Evolutionary conservation across 2,329 filamentous ascomycete genomes (phyloP).

Genomic region (Talaromyces sp.): DNA sequence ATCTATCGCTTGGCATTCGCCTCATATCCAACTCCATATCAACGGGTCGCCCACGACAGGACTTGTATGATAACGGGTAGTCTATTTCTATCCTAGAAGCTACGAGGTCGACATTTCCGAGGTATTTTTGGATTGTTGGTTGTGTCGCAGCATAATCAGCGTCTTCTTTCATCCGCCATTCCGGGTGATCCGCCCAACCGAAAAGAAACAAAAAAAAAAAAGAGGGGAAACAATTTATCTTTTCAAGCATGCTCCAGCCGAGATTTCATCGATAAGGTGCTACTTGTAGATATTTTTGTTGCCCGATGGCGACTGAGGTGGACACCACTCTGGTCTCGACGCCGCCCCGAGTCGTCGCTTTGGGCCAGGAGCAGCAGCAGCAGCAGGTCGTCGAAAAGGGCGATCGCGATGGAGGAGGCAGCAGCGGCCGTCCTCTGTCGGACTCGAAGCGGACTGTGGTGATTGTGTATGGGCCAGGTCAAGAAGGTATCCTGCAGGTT

Average conservation of each 20-base stretch:
- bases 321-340: slow-evolving; percentile 19
- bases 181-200: not conserved
- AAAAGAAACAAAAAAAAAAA: not conserved
- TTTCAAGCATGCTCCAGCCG: slow-evolving; percentile 3
- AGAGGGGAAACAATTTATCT: not conserved
- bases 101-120: not conserved
- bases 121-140: not conserved
- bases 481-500: slow-evolving; percentile 67
- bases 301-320: slow-evolving; percentile 27
- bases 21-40: not conserved
- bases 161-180: not conserved
- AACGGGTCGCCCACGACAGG: not conserved
- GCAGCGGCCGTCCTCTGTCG: slow-evolving; percentile 3
- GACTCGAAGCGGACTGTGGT: slow-evolving; percentile 39
- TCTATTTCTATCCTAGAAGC: not conserved
- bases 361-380: slow-evolving; percentile 17
- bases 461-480: slow-evolving; percentile 64
- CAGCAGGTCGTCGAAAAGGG: not conserved
- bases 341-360: slow-evolving; percentile 13
- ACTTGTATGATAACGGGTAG: not conserved
- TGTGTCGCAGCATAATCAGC: not conserved
- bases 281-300: slow-evolving; percentile 20
- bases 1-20: not conserved
- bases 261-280: slow-evolving; percentile 26
- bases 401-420: not conserved